Conservation (phyloP, 768 basidiomycete species). For the Amanita muscaria region DNA sequence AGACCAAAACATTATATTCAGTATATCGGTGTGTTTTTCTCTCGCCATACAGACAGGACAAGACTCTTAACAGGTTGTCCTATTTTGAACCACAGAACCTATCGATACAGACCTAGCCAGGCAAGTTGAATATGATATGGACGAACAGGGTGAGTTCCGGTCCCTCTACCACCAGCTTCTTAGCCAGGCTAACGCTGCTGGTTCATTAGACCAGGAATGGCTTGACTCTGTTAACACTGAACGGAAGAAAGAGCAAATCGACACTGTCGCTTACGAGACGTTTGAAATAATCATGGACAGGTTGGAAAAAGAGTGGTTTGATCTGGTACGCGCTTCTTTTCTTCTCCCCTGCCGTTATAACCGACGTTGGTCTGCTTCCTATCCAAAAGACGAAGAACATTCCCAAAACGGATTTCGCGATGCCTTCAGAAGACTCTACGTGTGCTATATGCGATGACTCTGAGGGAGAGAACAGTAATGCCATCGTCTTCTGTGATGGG, state of each 20-base stretch:
- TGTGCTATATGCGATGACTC: constrained; percentile 98
- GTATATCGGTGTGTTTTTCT: constrained; percentile 60
- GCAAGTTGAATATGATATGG: constrained; percentile 99
- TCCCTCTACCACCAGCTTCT: no score
- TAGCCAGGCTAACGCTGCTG: not conserved
- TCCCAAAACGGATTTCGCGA: constrained; percentile 77
- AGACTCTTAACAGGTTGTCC: not conserved
- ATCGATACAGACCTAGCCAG: constrained; percentile 85
- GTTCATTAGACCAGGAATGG: constrained; percentile 80
- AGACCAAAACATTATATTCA: constrained; percentile 85
- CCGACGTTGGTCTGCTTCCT: constrained; percentile 1
- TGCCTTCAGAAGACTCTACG: constrained; percentile 92
- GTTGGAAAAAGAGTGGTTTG: constrained; percentile 98
- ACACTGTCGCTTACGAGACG: constrained; percentile 68
- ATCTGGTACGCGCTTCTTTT: constrained; percentile 65
- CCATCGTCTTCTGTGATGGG: constrained; percentile 98
- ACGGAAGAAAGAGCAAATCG: constrained; percentile 65
- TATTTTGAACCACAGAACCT: constrained; percentile 48
- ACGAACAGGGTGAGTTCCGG: constrained; percentile 77
- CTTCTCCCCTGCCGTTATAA: constrained; percentile 2
- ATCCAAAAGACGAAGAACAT: constrained; percentile 79
- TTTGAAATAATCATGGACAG: constrained; percentile 98
- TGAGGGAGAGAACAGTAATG: constrained; percentile 97
- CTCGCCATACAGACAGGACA: not conserved
- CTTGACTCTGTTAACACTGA: constrained; percentile 78